Base-by-base conservation (phyloP, 2,329 filamentous ascomycete species). In the Pezizomycotina sp. region DNA sequence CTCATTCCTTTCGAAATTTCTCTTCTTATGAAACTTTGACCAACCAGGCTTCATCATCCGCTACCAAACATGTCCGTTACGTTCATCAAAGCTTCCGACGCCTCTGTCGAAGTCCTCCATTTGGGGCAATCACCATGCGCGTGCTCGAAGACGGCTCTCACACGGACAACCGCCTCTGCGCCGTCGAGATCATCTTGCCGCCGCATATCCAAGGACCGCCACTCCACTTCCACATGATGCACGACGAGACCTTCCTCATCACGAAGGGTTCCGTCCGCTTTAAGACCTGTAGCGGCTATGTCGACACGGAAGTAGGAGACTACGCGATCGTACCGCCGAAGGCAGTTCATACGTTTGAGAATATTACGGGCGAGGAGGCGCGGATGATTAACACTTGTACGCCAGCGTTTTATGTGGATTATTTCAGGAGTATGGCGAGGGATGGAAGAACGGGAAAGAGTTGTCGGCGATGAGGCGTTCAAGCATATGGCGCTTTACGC, bases 191-290 rank as follows among this genome's bases (percentile, higher is more conserved):
- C 38, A 64, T 58, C n/a, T 52, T 69, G 22, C 61, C 63, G 6
- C 56, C 63, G 6, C 53, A 59, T 13, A 63, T 60, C 1, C 47
- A 56, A 1, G 64, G 63, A 1, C 63, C 65, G 1, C 61, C 61
- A 27, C 56, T 61, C 1, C 62, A 66, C 51, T 69, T 62, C 62
- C 63, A 69, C 47, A 62, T 68, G 47, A 68, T 68, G 66, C 64
- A 71, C 53, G 66, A 71, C 45, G 61, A 66, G 54, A 68, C 63
- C 5, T 71, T 70, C 54, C 60, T 68, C 27, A 58, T 68, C n/a
- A 66, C 61, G 1, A 53, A 61, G 35, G 66, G 66, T 4, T 60
- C 53, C 2, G 56, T 69, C 13, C 61, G 64, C 25, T 69, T 69
- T 52, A 62, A 66, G 46, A 58, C 59, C 8, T 60, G 62, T 0